Percentiles rank a stretch among this genome's conserved stretches.
Conservation (phyloP, 1,284 basidiomycete genomes). For the Phlebopus sp. region DNA sequence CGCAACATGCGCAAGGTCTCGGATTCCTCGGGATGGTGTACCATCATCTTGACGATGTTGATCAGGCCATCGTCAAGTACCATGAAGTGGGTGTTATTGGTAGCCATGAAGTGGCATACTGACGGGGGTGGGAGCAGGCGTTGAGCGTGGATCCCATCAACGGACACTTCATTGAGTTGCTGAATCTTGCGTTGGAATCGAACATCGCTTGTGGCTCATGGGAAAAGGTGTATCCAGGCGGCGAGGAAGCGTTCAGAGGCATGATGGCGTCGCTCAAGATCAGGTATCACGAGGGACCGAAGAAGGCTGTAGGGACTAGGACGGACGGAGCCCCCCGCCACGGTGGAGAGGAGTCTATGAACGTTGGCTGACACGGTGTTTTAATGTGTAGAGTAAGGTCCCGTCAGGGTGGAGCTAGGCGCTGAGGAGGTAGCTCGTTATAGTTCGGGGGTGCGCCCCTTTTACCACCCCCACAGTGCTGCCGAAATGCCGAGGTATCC, state of each 20-base stretch:
- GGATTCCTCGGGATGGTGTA: constrained; percentile 83
- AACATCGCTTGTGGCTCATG: constrained; percentile 34
- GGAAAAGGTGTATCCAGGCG: constrained; percentile 34
- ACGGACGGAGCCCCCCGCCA: constrained; percentile 15
- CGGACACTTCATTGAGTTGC: constrained; percentile 78
- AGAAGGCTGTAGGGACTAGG: constrained; percentile 17
- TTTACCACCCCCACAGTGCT: constrained; percentile 13
- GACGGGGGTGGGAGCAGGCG: constrained; percentile 54
- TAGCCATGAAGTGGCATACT: constrained; percentile 5
- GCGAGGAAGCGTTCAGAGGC: constrained; percentile 34
- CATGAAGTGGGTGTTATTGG: constrained; percentile 65
- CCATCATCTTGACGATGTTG: constrained; percentile 69
- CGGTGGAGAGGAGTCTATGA: constrained; percentile 30
- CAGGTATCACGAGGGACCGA: constrained; percentile 31
- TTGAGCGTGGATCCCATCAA: constrained; percentile 86
- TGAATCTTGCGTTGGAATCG: constrained; percentile 78
- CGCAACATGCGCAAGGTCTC: constrained; percentile 73
- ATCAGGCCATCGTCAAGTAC: constrained; percentile 82
- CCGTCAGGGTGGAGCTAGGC: constrained; percentile 24
- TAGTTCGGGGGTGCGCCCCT: constrained; percentile 30
- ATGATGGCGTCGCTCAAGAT: constrained; percentile 35
- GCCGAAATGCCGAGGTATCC: constrained; percentile 34
- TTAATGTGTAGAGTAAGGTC: constrained; percentile 24
- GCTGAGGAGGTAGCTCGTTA: constrained; percentile 16
- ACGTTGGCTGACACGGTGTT: constrained; percentile 28